Base-by-base conservation (phyloP, 495 filamentous ascomycete species). In the Aspergillus kassunensis region DNA sequence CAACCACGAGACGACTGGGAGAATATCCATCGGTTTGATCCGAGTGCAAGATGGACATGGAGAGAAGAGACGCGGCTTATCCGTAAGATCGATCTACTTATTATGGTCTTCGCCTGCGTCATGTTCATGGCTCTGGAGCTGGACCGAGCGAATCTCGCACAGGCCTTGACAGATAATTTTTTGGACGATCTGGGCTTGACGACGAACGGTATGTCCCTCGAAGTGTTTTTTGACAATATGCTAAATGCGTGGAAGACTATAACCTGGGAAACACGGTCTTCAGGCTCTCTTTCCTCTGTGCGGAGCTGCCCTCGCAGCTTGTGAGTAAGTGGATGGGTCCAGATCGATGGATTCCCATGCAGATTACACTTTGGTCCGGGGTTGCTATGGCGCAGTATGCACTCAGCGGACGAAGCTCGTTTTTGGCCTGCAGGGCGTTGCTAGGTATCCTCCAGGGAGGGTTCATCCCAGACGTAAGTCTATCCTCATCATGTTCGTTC, bases 71-170 rank as follows among this genome's bases (percentile, higher is more conserved):
- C 24, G 6, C n/a, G 31, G 3, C 51, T 68, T 8, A 50, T 55
- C 3, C 60, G 62, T 30, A 71, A 67, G 52, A 60, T 62, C 0
- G 78, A 81, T 53, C 50, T 56, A 16, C 64, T 57, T 13, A 73
- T 87, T n/a, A 73, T 73, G 24, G 25, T 69, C 15, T 79, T 77
- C 77, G 78, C 79, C 41, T 82, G 92, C 37, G 77, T 95, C 53
- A 85, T 83, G 63, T 95, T 95, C 71, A 88, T 89, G 45, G 84
- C 81, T 0, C 73, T 91, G 25, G 81, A 91, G 44, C 67, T 90
- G 2, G 87, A 91, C 56, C 76, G 87, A n/a, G 80, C 81, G 15
- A 91, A 90, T 55, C 74, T 88, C 40, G 57, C 63, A 12, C 78
- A 87, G 51, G 84, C 85, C 6, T 61, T 85, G 1, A 77, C 81